Evolutionary conservation across 2,329 filamentous ascomycete genomes (phyloP).

Genomic region (Penicillium sclerotigenum): DNA sequence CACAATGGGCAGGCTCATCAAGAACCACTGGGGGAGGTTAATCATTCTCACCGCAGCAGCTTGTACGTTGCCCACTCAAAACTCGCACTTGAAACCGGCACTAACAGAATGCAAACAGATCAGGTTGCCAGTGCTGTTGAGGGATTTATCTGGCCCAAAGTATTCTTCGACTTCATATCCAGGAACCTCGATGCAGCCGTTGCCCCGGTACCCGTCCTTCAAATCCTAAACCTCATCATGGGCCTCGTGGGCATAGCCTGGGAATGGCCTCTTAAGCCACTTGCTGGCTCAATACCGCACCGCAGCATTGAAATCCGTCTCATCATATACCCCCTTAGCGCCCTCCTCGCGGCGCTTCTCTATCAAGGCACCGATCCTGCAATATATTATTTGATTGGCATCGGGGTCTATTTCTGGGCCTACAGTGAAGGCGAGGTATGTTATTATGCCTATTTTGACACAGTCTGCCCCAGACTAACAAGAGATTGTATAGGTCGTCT

Average conservation of each 20-base stretch:
- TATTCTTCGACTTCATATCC: conserved; percentile 96
- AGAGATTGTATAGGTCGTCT: conserved; percentile 55
- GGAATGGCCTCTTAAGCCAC: conserved; percentile 80
- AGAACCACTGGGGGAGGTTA: conserved; percentile 97
- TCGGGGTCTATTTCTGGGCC: conserved; percentile 91
- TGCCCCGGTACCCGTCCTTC: conserved; percentile 81
- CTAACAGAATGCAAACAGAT: conserved; percentile 52
- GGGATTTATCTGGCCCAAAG: conserved; percentile 96
- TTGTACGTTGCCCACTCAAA: conserved; percentile 52
- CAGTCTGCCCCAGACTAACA: no score
- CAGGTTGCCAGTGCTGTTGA: conserved; percentile 81
- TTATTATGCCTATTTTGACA: conserved; percentile 17
- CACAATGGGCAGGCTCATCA: conserved; percentile 93
- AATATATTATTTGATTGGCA: conserved; percentile 83
- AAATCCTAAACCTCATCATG: conserved; percentile 83
- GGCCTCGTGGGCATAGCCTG: conserved; percentile 75
- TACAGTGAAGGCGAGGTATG: conserved; percentile 95
- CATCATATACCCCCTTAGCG: conserved; percentile 74
- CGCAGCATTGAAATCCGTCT: conserved; percentile 84
- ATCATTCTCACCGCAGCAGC: conserved; percentile 81
- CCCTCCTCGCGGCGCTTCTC: conserved; percentile 70
- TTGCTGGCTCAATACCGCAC: conserved; percentile 77
- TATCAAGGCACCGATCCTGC: conserved; percentile 93
- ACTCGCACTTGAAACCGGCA: conserved; percentile 1
- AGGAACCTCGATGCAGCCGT: conserved; percentile 83